phyloP scores from a whole-genome alignment of 2,329 filamentous ascomycete genomes.

The Proliferodiscus dingleyae region DNA sequence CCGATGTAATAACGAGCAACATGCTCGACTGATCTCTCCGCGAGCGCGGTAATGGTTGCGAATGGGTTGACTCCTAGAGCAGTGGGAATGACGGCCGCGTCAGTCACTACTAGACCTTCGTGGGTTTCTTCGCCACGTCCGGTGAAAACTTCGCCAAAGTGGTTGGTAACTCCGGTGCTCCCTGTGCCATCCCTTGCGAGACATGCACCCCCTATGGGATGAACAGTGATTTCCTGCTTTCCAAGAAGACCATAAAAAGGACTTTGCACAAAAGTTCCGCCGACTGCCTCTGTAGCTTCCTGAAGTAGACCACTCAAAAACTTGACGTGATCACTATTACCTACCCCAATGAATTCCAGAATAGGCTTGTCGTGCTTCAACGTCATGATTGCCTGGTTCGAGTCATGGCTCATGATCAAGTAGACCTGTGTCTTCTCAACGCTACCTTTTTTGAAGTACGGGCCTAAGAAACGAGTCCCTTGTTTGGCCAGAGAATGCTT shows the following conservation, averaged over 20 bases:
- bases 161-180: constrained; percentile 53
- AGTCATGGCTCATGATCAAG: constrained; percentile 41
- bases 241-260: constrained; percentile 53
- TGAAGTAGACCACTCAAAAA: constrained; percentile 47
- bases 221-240: constrained; percentile 57
- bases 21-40: constrained; percentile 56
- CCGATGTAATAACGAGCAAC: constrained; percentile 41
- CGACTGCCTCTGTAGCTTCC: constrained; percentile 51
- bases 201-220: constrained; percentile 61
- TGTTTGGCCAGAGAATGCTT: constrained; percentile 44
- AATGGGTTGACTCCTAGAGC: constrained; percentile 62
- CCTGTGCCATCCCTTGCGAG: constrained; percentile 57
- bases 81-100: constrained; percentile 56
- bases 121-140: constrained; percentile 48
- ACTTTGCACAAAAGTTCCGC: constrained; percentile 55
- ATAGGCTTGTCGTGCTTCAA: constrained; percentile 56
- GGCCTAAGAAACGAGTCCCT: constrained; percentile 53
- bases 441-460: constrained; percentile 51
- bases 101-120: constrained; percentile 55
- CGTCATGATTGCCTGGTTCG: constrained; percentile 53
- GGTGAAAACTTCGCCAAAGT: constrained; percentile 54
- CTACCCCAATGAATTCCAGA: constrained; percentile 56
- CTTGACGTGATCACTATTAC: constrained; percentile 49
- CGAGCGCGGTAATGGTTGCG: constrained; percentile 64
- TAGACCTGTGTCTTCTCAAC: constrained; percentile 58